Base-by-base conservation (phyloP, 345 rosid genomes). In the Dovyalis caffra region DNA sequence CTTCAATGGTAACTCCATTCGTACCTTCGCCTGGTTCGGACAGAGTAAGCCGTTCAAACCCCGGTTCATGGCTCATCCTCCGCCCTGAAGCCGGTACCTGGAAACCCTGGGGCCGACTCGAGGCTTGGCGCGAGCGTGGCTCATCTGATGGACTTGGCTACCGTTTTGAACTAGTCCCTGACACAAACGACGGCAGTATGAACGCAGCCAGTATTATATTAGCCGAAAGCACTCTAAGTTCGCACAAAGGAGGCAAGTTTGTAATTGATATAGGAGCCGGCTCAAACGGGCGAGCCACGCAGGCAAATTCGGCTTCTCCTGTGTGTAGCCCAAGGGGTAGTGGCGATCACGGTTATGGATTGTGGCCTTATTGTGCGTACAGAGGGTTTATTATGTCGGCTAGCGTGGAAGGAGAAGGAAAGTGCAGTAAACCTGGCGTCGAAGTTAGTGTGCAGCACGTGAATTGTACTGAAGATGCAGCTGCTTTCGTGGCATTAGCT, bases 71-170 rank as follows among this genome's bases (percentile, higher is more conserved):
- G 98, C 96, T 94, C 32, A 89, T 92, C 65, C 88, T 94, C 68
- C 93, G 97, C 10, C 96, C 93, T 0, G 91, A 96, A 0, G 91
- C 85, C 51, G 85, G 89, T 40, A 90, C 95, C 18, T 94, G 97
- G 98, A 90, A 90, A 70, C 97, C 97, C 0, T 94, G 97, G 98
- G 98, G 94, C 0, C 82, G 96, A 3, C 93, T 94, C 8, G 94
- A 94, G 83, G 97, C 98, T 2, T 94, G 97, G 97, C 90, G 98
- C 25, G 97, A 92, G 84, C 96, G 93, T 0, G 94, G 93, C 8
- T 74, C 88, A 4, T 83, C 90, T 0, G 89, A 88, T 15, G 91
- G 93, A 0, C 89, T 94, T 0, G 98, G 97, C 1, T 91, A 87
- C 71, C 88, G 97, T 31, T 92, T 94, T 21, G 92, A 89, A 77